Evolutionary conservation across 345 rosid genomes (phyloP).

Genomic region (Salix viminalis): DNA sequence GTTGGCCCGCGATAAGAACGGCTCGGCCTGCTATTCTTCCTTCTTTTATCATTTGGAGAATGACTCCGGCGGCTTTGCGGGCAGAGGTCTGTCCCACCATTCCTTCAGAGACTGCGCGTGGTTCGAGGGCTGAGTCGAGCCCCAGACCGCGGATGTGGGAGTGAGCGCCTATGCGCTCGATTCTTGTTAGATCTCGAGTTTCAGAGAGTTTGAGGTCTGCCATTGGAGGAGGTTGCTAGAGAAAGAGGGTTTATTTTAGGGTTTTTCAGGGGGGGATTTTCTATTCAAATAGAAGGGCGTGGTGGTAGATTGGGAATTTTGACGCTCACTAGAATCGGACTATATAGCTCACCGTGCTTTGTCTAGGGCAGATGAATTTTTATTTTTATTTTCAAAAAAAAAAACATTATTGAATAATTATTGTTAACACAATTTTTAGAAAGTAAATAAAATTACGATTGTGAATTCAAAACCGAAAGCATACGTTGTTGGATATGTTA

Average conservation of each 20-base stretch:
- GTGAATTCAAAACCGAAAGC: too few relatives aligned
- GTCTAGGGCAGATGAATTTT: too few relatives aligned
- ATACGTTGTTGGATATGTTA: too few relatives aligned
- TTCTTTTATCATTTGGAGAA: slow-evolving; percentile 87
- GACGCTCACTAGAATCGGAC: too few relatives aligned
- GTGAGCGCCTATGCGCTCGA: slow-evolving; percentile 93
- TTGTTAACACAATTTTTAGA: too few relatives aligned
- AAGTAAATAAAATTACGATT: too few relatives aligned
- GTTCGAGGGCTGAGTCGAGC: slow-evolving; percentile 79
- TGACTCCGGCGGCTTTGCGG: slow-evolving; percentile 89
- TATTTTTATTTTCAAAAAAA: too few relatives aligned
- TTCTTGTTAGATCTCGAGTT: slow-evolving; percentile 76
- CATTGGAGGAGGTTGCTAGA: slow-evolving; percentile 33
- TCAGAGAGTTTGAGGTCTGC: slow-evolving; percentile 77
- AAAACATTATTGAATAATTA: too few relatives aligned
- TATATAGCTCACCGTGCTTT: too few relatives aligned
- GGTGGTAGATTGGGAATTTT: not conserved
- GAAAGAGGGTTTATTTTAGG: not conserved
- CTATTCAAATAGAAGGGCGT: slow-evolving; percentile 21
- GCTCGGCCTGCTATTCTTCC: slow-evolving; percentile 91
- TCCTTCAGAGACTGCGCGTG: slow-evolving; percentile 85
- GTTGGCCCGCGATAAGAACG: slow-evolving; percentile 87
- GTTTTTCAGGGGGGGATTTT: not conserved
- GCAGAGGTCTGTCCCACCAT: slow-evolving; percentile 83
- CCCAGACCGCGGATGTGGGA: slow-evolving; percentile 94